Evolutionary conservation across 257 asterid species (phyloP).

Genomic region (Ocimum tenuiflorum): DNA sequence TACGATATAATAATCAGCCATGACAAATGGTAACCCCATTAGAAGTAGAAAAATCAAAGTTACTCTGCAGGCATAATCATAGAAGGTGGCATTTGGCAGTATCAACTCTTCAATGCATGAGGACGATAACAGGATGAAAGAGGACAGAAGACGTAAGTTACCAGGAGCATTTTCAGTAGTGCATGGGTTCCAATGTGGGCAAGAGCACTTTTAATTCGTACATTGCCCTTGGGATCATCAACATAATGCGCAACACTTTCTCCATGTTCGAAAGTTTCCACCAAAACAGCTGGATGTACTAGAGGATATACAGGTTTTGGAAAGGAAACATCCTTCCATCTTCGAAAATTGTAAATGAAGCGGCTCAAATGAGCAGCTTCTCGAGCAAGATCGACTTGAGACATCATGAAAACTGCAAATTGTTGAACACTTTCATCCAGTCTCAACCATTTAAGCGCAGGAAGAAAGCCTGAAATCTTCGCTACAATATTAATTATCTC

Average conservation of each 20-base stretch:
- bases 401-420: conserved; percentile 85
- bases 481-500: conserved; percentile 67
- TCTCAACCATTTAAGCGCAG: conserved; percentile 74
- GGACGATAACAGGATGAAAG: neutral
- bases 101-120: neutral
- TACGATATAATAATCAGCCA: neutral
- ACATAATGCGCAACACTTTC: conserved; percentile 72
- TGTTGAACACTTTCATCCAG: conserved; percentile 81
- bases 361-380: conserved; percentile 92
- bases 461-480: conserved; percentile 52
- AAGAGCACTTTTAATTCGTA: conserved; percentile 59
- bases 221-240: conserved; percentile 58
- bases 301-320: conserved; percentile 89
- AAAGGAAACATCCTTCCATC: conserved; percentile 78
- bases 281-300: conserved; percentile 87
- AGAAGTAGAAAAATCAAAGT: conserved; percentile 3
- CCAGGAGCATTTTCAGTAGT: conserved; percentile 84
- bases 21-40: conserved; percentile 1
- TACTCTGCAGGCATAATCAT: conserved; percentile 7
- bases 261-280: conserved; percentile 83
- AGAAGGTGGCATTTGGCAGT: neutral
- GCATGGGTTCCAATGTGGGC: conserved; percentile 94
- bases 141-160: conserved; percentile 12
- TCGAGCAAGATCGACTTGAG: conserved; percentile 84
- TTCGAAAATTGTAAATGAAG: conserved; percentile 73